A percentile compares a stretch with the other conserved stretches of the same genome.
These are phyloP conservation scores for Ogataea paradorogensis DNA, from an alignment of 805 yeast species.

Conservation along the genomic window DNA sequence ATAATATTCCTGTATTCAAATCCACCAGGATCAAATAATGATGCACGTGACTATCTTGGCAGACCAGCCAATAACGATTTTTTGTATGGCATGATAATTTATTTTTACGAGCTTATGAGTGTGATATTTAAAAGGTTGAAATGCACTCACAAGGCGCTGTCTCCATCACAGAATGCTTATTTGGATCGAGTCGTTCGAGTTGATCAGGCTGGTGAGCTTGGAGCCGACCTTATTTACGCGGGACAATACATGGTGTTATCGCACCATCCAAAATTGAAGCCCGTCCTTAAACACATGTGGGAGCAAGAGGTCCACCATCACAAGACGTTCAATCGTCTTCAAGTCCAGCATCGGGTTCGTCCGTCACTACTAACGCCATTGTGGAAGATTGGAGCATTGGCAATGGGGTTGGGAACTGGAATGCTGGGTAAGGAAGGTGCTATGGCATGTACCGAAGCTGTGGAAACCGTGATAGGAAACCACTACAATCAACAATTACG, in stretches of 20 bases:
- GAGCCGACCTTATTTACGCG: conserved; percentile 88
- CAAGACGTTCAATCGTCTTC: conserved; percentile 75
- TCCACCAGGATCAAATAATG: conserved; percentile 15
- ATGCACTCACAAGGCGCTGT: conserved; percentile 27
- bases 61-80: background rate
- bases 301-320: conserved; percentile 94
- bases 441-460: conserved; percentile 99
- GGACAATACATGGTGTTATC: conserved; percentile 84
- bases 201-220: conserved; percentile 97
- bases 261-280: conserved; percentile 69
- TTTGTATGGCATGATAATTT: too few relatives aligned
- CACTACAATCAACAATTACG: conserved; percentile 92
- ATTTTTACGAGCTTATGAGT: background rate
- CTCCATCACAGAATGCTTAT: conserved; percentile 62
- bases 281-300: conserved; percentile 93
- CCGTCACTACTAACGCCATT: conserved; percentile 90
- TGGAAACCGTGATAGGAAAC: conserved; percentile 95
- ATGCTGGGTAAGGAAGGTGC: conserved; percentile 90
- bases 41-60: background rate
- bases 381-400: conserved; percentile 90
- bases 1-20: conserved; percentile 31
- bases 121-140: conserved; percentile 1
- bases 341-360: conserved; percentile 73
- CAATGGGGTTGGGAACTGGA: conserved; percentile 85
- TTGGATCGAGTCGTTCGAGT: conserved; percentile 78